Base-by-base conservation (phyloP, 192 early-diverging fungal species). In the Hyaloraphidium curvatum region DNA sequence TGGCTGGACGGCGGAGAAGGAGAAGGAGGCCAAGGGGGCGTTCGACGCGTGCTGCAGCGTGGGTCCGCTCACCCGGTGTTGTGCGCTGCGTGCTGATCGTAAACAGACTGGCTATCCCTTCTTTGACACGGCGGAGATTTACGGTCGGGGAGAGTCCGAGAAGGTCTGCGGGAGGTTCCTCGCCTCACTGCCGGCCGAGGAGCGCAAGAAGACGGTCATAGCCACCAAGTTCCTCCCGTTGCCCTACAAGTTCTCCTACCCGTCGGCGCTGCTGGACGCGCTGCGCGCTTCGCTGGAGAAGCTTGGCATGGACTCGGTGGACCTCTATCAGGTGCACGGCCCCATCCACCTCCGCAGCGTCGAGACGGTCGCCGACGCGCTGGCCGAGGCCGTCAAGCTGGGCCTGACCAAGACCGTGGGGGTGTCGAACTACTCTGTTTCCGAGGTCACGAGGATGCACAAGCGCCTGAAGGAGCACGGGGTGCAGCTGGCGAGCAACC, bases 311-410 rank as follows among this genome's bases (percentile, higher is more conserved):
- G 56, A 60, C 25, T 50, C 60, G 28, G 40, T 62, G n/a, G 71
- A 73, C 17, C 59, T 73, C 2, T 69, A 66, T 53, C 71, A 73
- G 51, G 69, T 73, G 40, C 71, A 73, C 51, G 71, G 64, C 3
- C 69, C 71, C 2, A 56, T 71, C 27, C 69, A 71, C 23, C 31
- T 62, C 5, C 62, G 59, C 23, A 52, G 55, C n/a, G 57, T 73
- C 35, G 71, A 73, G 50, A 67, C 28, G 19, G 25, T 54, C 65
- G 70, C 59, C 1, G 57, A 71, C 50, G 63, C 68, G 1, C 55
- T 74, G 11, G 69, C 72, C 1, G 67, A 74, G 35, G 60, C 68
- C 5, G 54, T 61, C 13, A 58, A 68, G 21, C 56, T 59, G 2
- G 67, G 72, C n/a, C 50, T 74, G 14, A 61, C 68, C 39, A 68